Evolutionary conservation across 1,284 basidiomycete genomes (phyloP).

Genomic region (Trichosporon sp.): DNA sequence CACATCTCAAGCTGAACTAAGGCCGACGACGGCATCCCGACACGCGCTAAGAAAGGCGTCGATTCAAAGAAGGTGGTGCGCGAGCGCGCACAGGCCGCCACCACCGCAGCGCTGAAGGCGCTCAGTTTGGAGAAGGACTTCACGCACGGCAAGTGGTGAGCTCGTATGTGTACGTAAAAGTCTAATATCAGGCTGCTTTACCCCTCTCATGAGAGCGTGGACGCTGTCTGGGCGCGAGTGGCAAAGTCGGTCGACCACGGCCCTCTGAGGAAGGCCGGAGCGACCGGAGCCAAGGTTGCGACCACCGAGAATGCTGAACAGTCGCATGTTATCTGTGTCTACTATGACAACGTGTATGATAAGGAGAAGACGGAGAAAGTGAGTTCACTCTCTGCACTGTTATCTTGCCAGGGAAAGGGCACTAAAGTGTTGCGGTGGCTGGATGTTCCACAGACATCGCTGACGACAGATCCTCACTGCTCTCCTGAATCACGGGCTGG

Average conservation of each 20-base stretch:
- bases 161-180: background rate
- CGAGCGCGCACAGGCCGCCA: slow-evolving; percentile 37
- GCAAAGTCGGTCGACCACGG: slow-evolving; percentile 43
- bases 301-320: slow-evolving; percentile 22
- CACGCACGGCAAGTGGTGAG: slow-evolving; percentile 46
- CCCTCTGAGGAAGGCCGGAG: slow-evolving; percentile 40
- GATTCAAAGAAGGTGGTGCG: slow-evolving; percentile 41
- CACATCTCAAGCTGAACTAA: background rate
- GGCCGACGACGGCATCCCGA: slow-evolving; percentile 38
- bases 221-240: slow-evolving; percentile 38
- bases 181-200: slow-evolving; percentile 35
- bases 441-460: background rate
- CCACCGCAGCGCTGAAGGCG: slow-evolving; percentile 34
- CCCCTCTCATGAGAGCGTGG: slow-evolving; percentile 35
- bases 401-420: background rate
- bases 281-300: slow-evolving; percentile 41
- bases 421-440: background rate
- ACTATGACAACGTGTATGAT: slow-evolving; percentile 42
- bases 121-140: slow-evolving; percentile 32
- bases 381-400: slow-evolving; percentile 7
- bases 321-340: slow-evolving; percentile 41
- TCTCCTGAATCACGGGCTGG: slow-evolving; percentile 44
- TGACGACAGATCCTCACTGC: slow-evolving; percentile 33
- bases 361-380: slow-evolving; percentile 35
- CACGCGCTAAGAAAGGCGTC: slow-evolving; percentile 41